A percentile compares a stretch with the other conserved stretches of the same genome.
Evolutionary conservation across 345 rosid genomes (phyloP).

Genomic region (Salix dunnii): DNA sequence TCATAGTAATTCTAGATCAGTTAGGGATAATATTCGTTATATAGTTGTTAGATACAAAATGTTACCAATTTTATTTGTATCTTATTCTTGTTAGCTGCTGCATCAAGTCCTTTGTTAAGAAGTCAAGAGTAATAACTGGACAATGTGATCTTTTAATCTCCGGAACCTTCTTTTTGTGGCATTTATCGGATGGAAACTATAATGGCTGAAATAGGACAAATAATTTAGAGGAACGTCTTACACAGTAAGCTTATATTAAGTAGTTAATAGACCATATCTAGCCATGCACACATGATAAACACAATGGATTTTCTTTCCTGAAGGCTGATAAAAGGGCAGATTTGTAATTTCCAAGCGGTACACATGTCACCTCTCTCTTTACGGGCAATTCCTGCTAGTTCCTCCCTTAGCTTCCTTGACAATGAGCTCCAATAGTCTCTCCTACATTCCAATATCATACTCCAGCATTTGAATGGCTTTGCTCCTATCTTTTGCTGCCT

Average conservation of each 20-base stretch:
- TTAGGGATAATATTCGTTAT: not conserved
- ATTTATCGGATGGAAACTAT: not conserved
- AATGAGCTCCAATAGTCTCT: constrained; percentile 35
- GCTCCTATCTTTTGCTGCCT: constrained; percentile 24
- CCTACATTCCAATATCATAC: constrained; percentile 38
- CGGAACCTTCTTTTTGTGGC: not conserved
- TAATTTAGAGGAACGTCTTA: not conserved
- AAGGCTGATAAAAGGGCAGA: not conserved
- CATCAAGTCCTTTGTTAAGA: not conserved
- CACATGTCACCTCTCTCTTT: not conserved
- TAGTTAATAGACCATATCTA: not conserved
- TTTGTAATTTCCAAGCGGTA: not conserved
- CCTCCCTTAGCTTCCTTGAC: constrained; percentile 38
- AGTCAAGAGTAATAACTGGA: not conserved
- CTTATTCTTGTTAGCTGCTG: not conserved
- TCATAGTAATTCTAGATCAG: not conserved
- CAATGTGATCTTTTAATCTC: not conserved
- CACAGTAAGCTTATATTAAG: not conserved
- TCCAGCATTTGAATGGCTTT: constrained; percentile 42
- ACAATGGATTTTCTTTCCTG: not conserved
- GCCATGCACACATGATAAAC: not conserved
- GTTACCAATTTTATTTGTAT: not conserved
- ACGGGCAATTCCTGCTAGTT: not conserved
- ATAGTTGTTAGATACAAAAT: not conserved
- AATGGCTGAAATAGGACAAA: not conserved